Conservation (phyloP, 768 basidiomycete genomes). For the Leccinum disarticulatum region DNA sequence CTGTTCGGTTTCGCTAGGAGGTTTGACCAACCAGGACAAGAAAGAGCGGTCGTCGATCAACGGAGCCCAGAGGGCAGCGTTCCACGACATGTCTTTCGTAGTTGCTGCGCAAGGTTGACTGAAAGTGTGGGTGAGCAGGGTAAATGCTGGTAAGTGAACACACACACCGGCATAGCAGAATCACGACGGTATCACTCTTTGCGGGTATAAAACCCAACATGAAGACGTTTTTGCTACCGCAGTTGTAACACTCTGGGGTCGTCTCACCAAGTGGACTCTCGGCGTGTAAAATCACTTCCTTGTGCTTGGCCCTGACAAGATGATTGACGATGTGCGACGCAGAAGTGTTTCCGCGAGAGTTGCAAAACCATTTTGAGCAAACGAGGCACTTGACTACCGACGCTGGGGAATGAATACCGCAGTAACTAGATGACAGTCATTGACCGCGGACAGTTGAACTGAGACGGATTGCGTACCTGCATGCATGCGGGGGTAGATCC, state of each 20-base stretch:
- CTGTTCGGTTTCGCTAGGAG: slow-evolving; percentile 96
- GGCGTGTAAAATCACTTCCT: slow-evolving; percentile 95
- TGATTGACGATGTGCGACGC: slow-evolving; percentile 99
- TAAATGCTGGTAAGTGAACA: not conserved
- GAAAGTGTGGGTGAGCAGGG: slow-evolving; percentile 4
- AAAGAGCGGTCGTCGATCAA: slow-evolving; percentile 98
- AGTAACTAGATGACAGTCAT: slow-evolving; percentile 63
- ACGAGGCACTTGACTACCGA: slow-evolving; percentile 95
- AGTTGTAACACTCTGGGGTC: slow-evolving; percentile 98
- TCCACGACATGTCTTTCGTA: slow-evolving; percentile 98
- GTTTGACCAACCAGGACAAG: slow-evolving; percentile 98
- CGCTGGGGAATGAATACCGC: slow-evolving; percentile 96
- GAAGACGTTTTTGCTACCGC: slow-evolving; percentile 98
- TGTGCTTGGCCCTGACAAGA: slow-evolving; percentile 97
- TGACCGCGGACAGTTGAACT: slow-evolving; percentile 4
- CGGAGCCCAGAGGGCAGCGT: slow-evolving; percentile 95
- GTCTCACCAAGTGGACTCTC: slow-evolving; percentile 97
- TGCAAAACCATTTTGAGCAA: slow-evolving; percentile 98
- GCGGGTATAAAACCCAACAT: slow-evolving; percentile 99
- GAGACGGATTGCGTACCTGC: slow-evolving; percentile 63
- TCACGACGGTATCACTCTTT: slow-evolving; percentile 98
- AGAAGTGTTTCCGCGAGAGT: slow-evolving; percentile 95
- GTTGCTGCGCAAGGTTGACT: slow-evolving; percentile 98
- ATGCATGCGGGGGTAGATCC: slow-evolving; percentile 89
- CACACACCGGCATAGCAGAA: slow-evolving; percentile 88